Percentiles rank a stretch among this genome's conserved stretches.
Evolutionary conservation across 2,329 filamentous ascomycete genomes (phyloP).

Genomic region (Ceratocystis variospora): DNA sequence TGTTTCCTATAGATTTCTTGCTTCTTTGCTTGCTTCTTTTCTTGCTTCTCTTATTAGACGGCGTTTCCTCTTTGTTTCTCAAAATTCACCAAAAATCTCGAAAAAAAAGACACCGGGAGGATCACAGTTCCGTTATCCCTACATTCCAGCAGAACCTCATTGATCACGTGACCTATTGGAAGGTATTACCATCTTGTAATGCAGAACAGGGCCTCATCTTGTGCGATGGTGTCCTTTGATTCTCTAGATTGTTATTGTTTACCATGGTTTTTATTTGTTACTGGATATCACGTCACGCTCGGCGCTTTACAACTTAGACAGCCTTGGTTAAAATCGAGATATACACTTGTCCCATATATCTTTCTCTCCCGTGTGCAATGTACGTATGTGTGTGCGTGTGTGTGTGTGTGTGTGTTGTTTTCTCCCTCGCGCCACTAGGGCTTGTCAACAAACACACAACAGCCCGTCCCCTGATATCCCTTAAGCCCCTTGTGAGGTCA

Average conservation of each 20-base stretch:
- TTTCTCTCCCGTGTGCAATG: background rate
- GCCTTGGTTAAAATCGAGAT: background rate
- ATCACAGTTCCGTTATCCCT: constrained; percentile 3
- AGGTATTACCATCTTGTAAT: background rate
- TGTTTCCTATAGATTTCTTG: background rate
- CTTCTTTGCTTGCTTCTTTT: constrained; percentile 5
- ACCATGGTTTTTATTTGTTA: background rate
- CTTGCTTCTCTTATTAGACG: constrained; percentile 12
- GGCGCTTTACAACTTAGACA: background rate
- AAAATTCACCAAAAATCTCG: background rate
- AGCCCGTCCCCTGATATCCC: background rate
- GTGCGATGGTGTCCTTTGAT: background rate
- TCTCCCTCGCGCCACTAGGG: background rate
- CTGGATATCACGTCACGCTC: background rate
- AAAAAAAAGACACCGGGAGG: constrained; percentile 7
- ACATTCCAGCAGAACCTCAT: constrained; percentile 2
- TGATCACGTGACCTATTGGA: background rate
- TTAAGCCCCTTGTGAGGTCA: background rate
- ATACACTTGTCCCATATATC: background rate
- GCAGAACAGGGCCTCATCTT: background rate
- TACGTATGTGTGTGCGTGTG: background rate
- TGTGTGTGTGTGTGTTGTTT: background rate
- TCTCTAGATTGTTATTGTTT: background rate
- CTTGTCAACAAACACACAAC: background rate
- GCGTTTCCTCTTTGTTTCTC: background rate